Percentiles rank a stretch among this genome's conserved stretches.
Evolutionary conservation across 352 stramenopile genomes (phyloP).

Genomic region (Phytophthora constricta): DNA sequence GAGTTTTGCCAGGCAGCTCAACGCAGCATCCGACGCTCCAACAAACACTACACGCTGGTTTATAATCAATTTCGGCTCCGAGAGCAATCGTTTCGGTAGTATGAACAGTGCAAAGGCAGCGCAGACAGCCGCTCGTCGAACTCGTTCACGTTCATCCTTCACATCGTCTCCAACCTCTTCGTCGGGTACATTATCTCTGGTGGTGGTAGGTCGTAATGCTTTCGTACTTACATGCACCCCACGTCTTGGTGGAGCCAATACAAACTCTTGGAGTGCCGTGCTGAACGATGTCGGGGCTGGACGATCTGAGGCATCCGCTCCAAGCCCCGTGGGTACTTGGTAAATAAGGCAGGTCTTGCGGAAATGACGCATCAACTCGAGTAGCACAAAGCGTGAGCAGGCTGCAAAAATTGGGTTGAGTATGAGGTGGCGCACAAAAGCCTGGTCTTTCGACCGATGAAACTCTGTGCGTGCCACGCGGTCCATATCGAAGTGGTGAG

Average conservation of each 20-base stretch:
- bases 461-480: conserved; percentile 65
- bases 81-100: conserved; percentile 83
- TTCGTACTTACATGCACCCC: conserved; percentile 8
- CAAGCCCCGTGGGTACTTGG: conserved; percentile 37
- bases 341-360: conserved; percentile 76
- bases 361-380: conserved; percentile 83
- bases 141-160: conserved; percentile 49
- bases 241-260: conserved; percentile 63
- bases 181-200: conserved; percentile 6
- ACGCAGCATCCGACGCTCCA: conserved; percentile 77
- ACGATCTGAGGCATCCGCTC: neutral
- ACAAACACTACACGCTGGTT: conserved; percentile 90
- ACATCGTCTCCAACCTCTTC: conserved; percentile 56
- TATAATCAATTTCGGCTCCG: conserved; percentile 83
- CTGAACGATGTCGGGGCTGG: conserved; percentile 35
- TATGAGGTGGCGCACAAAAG: conserved; percentile 62
- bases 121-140: conserved; percentile 26
- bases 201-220: neutral
- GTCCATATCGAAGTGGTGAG: conserved; percentile 73
- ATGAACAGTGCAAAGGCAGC: conserved; percentile 82
- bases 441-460: conserved; percentile 78
- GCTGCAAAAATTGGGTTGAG: conserved; percentile 80
- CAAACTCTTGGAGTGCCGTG: conserved; percentile 60
- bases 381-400: conserved; percentile 67
- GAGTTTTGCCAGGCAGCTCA: conserved; percentile 82